Evolutionary conservation across 176 grass and related monocot species (phyloP).

Genomic region (Musa schizocarpa): DNA sequence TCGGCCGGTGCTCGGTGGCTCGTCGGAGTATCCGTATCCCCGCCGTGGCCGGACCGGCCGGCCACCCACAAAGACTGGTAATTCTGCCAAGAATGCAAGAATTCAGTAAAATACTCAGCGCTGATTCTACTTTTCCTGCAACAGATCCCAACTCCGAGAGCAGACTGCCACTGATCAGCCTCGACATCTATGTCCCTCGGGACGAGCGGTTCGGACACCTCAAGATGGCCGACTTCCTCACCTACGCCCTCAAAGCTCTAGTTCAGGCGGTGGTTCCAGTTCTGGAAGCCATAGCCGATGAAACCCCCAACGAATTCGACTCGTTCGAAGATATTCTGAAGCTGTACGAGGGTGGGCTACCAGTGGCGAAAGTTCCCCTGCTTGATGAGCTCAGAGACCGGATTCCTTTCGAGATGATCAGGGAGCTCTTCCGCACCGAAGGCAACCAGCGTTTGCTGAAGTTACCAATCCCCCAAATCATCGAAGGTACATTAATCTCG

Average conservation of each 20-base stretch:
- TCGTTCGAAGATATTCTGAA: constrained; percentile 42
- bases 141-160: constrained; percentile 27
- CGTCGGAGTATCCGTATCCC: constrained; percentile 32
- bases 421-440: constrained; percentile 40
- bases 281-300: constrained; percentile 33
- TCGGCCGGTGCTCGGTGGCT: constrained; percentile 37
- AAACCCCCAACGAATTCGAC: constrained; percentile 41
- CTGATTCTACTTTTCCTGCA: too few species aligned
- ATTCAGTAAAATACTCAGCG: too few species aligned
- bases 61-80: constrained; percentile 3
- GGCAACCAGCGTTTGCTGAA: constrained; percentile 33
- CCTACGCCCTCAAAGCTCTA: constrained; percentile 43
- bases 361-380: constrained; percentile 31
- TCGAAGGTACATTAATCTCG: constrained; percentile 24
- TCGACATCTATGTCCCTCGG: constrained; percentile 54
- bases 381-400: constrained; percentile 34
- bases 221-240: constrained; percentile 54
- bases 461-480: constrained; percentile 47
- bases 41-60: constrained; percentile 38
- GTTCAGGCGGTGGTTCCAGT: constrained; percentile 33
- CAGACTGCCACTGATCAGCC: not conserved
- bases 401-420: constrained; percentile 49
- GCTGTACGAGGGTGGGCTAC: constrained; percentile 47
- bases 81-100: not conserved
- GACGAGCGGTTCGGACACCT: constrained; percentile 66